Evolutionary conservation across 208 protist genomes (phyloP).

Genomic region (Wallacemonas rigidus): DNA sequence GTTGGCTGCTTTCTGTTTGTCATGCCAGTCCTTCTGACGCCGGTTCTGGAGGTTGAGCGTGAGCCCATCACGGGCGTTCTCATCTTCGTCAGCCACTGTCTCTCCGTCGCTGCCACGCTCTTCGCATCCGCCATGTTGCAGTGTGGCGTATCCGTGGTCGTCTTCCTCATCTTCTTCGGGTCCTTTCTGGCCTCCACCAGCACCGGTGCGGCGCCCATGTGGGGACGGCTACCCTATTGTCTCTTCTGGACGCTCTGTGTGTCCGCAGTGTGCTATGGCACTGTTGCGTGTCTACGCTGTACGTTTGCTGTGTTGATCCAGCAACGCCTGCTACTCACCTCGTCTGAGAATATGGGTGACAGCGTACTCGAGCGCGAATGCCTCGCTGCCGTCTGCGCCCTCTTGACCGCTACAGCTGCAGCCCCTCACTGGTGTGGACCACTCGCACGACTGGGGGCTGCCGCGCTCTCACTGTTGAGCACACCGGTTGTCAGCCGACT

Average conservation of each 20-base stretch:
- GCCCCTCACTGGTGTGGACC: not conserved
- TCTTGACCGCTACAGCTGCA: not conserved
- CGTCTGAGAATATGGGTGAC: constrained; percentile 6
- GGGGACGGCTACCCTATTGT: constrained; percentile 22
- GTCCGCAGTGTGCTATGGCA: constrained; percentile 17
- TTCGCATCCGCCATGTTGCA: constrained; percentile 23
- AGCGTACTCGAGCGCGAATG: constrained; percentile 31
- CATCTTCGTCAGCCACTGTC: not conserved
- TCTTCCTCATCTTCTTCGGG: constrained; percentile 24
- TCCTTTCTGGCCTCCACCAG: constrained; percentile 23
- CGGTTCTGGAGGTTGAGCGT: not conserved
- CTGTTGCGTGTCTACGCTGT: constrained; percentile 22
- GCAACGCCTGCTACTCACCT: constrained; percentile 1
- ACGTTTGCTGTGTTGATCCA: constrained; percentile 23
- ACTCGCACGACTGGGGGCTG: not conserved
- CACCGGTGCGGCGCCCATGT: constrained; percentile 15
- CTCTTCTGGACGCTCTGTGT: constrained; percentile 33
- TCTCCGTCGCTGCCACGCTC: constrained; percentile 23
- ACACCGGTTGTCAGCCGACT: not conserved
- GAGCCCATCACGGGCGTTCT: not conserved
- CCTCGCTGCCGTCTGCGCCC: not conserved
- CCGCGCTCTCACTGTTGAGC: not conserved
- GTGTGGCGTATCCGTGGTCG: constrained; percentile 22
- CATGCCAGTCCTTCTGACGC: constrained; percentile 27
- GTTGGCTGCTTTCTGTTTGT: constrained; percentile 38